A percentile compares a stretch with the other conserved stretches of the same genome.
These are phyloP conservation scores for Wallacemonas sp. DNA, from an alignment of 208 protist genomes.

Conservation along the genomic window DNA sequence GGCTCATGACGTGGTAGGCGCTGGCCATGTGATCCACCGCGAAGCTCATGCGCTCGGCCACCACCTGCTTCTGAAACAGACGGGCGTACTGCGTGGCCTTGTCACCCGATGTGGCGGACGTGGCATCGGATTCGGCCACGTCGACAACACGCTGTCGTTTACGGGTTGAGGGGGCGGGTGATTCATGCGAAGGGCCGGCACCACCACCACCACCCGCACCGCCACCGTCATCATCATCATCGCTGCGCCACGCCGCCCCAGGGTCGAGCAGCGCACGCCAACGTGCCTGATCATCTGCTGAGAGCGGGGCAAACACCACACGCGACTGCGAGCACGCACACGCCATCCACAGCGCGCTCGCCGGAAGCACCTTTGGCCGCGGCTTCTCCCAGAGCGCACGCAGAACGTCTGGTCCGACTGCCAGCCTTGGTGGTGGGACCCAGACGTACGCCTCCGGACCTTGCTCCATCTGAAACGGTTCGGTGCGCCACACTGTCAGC, in stretches of 20 bases:
- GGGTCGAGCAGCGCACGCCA: constrained; percentile 10
- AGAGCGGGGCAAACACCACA: background rate
- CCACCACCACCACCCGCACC: too few species aligned
- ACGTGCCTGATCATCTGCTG: background rate
- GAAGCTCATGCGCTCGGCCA: constrained; percentile 69
- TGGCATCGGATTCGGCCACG: too few species aligned
- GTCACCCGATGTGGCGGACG: too few species aligned
- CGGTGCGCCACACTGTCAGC: constrained; percentile 60
- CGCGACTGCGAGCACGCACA: background rate
- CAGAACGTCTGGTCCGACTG: constrained; percentile 48
- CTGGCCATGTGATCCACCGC: constrained; percentile 63
- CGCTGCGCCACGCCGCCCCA: too few species aligned
- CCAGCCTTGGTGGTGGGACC: constrained; percentile 60
- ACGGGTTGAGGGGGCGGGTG: too few species aligned
- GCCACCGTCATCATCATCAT: too few species aligned
- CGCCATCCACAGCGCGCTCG: constrained; percentile 17
- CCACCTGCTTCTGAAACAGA: constrained; percentile 27
- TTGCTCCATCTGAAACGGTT: constrained; percentile 77
- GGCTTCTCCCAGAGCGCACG: background rate
- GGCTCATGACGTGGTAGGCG: constrained; percentile 56
- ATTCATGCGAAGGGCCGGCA: too few species aligned
- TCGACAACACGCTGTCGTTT: constrained; percentile 4
- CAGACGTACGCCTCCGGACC: constrained; percentile 54
- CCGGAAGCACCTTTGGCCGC: constrained; percentile 12
- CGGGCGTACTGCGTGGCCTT: background rate